Evolutionary conservation across 345 rosid species (phyloP).

Genomic region (Clarkia xantiana): DNA sequence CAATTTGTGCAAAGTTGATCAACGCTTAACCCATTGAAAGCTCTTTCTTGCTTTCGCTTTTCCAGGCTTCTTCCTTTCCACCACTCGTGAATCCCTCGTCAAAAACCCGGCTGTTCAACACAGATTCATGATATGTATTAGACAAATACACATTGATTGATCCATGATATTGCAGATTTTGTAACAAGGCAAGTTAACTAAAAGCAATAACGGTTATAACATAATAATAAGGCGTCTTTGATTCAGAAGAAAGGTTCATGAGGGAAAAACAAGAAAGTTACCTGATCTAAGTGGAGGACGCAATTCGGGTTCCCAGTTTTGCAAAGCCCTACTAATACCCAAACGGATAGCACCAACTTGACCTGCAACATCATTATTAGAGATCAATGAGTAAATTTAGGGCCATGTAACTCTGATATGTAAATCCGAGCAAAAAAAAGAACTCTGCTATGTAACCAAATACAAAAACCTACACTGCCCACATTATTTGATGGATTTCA

Average conservation of each 20-base stretch:
- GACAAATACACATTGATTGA: neutral
- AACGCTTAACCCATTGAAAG: slow-evolving; percentile 98
- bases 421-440: no score
- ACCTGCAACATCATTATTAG: slow-evolving; percentile 28
- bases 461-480: no score
- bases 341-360: slow-evolving; percentile 90
- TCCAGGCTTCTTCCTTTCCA: slow-evolving; percentile 97
- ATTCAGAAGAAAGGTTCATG: neutral
- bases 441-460: no score
- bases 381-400: no score
- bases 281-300: slow-evolving; percentile 72
- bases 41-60: slow-evolving; percentile 98
- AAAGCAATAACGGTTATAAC: neutral
- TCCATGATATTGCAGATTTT: neutral
- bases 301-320: slow-evolving; percentile 88
- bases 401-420: no score
- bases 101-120: slow-evolving; percentile 56
- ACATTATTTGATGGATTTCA: no score
- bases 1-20: slow-evolving; percentile 10
- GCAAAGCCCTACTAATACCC: slow-evolving; percentile 88
- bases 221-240: neutral
- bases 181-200: neutral
- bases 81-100: slow-evolving; percentile 89
- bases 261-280: slow-evolving; percentile 19
- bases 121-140: neutral